Evolutionary conservation across 2,329 filamentous ascomycete genomes (phyloP).

Genomic region (Penicillium sp.): DNA sequence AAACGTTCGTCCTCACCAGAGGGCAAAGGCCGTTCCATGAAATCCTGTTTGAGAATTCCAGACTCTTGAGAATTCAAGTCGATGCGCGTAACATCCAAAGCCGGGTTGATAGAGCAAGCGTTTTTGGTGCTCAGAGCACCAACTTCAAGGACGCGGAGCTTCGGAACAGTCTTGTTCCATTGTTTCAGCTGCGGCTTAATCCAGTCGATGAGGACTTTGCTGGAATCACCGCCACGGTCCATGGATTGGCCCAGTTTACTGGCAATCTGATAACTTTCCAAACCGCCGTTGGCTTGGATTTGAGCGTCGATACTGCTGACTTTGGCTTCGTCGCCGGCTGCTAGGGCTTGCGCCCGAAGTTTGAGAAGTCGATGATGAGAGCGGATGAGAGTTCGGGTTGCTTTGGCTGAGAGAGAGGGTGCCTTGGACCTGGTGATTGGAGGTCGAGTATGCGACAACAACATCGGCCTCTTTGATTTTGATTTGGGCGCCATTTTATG

Average conservation of each 20-base stretch:
- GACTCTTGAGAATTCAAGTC: slow-evolving; percentile 83
- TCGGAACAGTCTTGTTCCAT: slow-evolving; percentile 24
- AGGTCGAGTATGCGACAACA: slow-evolving; percentile 47
- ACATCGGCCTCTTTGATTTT: slow-evolving; percentile 33
- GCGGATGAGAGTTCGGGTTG: slow-evolving; percentile 57
- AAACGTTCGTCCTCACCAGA: slow-evolving; percentile 59
- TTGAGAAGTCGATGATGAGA: slow-evolving; percentile 60
- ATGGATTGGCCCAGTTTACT: slow-evolving; percentile 60
- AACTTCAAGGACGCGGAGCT: slow-evolving; percentile 74
- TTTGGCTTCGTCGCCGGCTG: slow-evolving; percentile 43
- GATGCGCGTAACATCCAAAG: slow-evolving; percentile 75
- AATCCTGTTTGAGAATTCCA: slow-evolving; percentile 79
- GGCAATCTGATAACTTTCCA: slow-evolving; percentile 59
- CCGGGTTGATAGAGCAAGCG: slow-evolving; percentile 68
- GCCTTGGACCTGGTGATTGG: slow-evolving; percentile 38
- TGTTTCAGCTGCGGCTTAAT: slow-evolving; percentile 37
- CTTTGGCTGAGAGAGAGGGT: slow-evolving; percentile 52
- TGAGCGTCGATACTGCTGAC: slow-evolving; percentile 46
- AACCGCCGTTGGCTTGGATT: slow-evolving; percentile 56
- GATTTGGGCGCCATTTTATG: slow-evolving; percentile 31
- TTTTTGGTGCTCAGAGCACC: slow-evolving; percentile 82
- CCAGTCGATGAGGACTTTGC: slow-evolving; percentile 58
- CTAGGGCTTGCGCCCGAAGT: slow-evolving; percentile 50
- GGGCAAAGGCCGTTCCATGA: slow-evolving; percentile 82
- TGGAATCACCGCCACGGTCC: slow-evolving; percentile 62